Conservation (phyloP, 164 flowering plant genomes). For the Tetrastigma voinierianum region DNA sequence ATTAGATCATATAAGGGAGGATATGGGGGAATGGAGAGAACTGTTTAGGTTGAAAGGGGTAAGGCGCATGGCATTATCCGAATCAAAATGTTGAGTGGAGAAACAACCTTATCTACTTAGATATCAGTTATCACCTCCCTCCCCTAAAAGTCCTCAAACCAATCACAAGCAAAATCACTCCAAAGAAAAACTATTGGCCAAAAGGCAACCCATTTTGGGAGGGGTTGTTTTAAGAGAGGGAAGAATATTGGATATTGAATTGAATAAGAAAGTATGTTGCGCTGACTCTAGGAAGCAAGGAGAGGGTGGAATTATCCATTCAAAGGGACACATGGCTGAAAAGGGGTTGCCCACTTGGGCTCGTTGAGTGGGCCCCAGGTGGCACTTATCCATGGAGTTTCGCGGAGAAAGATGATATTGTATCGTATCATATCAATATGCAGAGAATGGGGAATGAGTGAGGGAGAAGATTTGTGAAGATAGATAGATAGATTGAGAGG, state of each 20-base stretch:
- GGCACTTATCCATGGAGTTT: constrained; percentile 20
- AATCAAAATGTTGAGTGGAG: constrained; percentile 3
- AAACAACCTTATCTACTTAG: constrained; percentile 20
- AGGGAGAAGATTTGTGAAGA: not conserved
- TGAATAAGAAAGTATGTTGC: no score
- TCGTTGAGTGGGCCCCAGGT: constrained; percentile 8
- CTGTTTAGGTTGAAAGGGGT: not conserved
- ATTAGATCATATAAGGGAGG: no score
- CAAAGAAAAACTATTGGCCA: not conserved
- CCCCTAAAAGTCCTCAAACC: no score
- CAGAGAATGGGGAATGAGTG: constrained; percentile 2
- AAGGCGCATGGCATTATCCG: not conserved
- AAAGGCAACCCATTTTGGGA: not conserved
- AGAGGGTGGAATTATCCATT: not conserved
- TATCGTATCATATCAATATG: no score
- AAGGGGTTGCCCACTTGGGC: constrained; percentile 6
- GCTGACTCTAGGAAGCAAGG: no score
- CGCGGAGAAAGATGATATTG: constrained; percentile 5
- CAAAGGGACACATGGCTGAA: not conserved
- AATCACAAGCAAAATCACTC: not conserved
- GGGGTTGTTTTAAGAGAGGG: not conserved
- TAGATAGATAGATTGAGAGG: not conserved
- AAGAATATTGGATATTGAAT: no score
- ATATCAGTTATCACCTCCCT: no score
- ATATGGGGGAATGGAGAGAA: not conserved